These are phyloP conservation scores for Leccinum truebloodii DNA, from an alignment of 768 basidiomycete genomes.

Conservation along the genomic window DNA sequence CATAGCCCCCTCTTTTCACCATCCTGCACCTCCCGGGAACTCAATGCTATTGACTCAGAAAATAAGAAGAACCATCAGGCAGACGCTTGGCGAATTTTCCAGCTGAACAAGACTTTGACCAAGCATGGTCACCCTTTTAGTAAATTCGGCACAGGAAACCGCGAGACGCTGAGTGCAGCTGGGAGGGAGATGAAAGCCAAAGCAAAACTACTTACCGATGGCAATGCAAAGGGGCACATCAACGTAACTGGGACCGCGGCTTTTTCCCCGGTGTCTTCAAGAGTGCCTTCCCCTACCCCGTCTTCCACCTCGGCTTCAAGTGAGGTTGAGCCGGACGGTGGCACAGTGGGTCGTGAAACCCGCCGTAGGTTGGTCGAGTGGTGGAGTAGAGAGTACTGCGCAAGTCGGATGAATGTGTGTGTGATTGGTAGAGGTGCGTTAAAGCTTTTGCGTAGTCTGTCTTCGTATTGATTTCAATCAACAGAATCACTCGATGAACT, in stretches of 20 bases:
- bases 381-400: slow-evolving; percentile 83
- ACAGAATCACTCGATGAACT: slow-evolving; percentile 78
- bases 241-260: slow-evolving; percentile 24
- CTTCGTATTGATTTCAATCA: slow-evolving; percentile 6
- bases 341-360: slow-evolving; percentile 75
- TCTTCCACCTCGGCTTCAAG: slow-evolving; percentile 54
- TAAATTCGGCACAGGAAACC: slow-evolving; percentile 91
- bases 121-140: slow-evolving; percentile 80
- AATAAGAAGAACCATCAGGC: slow-evolving; percentile 94
- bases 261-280: slow-evolving; percentile 52
- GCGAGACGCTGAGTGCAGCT: slow-evolving; percentile 65
- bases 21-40: slow-evolving; percentile 83
- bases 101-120: slow-evolving; percentile 86
- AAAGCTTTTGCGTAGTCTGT: background rate
- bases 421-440: slow-evolving; percentile 73
- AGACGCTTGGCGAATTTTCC: slow-evolving; percentile 93
- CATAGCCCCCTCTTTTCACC: slow-evolving; percentile 88
- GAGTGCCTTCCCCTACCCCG: slow-evolving; percentile 58
- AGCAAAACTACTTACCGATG: slow-evolving; percentile 39
- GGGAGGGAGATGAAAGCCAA: slow-evolving; percentile 57
- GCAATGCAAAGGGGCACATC: slow-evolving; percentile 26
- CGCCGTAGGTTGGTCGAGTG: slow-evolving; percentile 79
- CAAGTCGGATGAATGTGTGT: slow-evolving; percentile 78
- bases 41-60: slow-evolving; percentile 96
- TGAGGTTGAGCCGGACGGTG: slow-evolving; percentile 73